Evolutionary conservation across 352 stramenopile genomes (phyloP), one percentile per base, ranked within the genome.

Genomic region (Phytophthora melonis): DNA sequence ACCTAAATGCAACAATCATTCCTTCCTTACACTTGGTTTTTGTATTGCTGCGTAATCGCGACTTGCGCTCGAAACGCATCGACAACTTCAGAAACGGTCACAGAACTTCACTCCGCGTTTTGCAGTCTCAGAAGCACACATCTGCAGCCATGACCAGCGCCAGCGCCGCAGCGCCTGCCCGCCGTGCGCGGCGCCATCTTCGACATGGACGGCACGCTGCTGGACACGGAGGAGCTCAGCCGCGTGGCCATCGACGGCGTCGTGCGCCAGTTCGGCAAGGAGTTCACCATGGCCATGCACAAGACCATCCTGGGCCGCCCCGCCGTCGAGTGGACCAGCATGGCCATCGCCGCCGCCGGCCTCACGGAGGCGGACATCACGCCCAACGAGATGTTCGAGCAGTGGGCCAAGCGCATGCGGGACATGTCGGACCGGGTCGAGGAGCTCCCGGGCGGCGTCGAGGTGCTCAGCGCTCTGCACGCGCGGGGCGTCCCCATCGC

Each of bases 171-270:
- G 16, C 58, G 7, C 30, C 43, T 8, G 41, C 70, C 57, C 27
- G 53, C 64, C 16, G 56, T 88, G 25, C 63, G 78, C 45, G 85
- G 83, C 59, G 82, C 75, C 45, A 91, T 95, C 75, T 95, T 95
- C 64, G 88, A 95, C 71, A 84, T 95, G 70, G 89, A 96, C 69
- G 89, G 89, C 58, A 96, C 89, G 43, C 69, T 96, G 52, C 78
- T 96, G 66, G 89, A 96, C 71, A 93, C 87, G 27, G 89, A 96
- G 59, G 80, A 83, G 68, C 81, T 94, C 67, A 94, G 87, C 58
- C 77, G 85, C 57, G 68, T 84, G 13, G 75, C 87, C 23, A 89
- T 94, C 67, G 77, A 86, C 58, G 66, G 84, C 58, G 77, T 89
- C 50, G 72, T 89, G 30, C 77, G 73, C 23, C 77, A 68, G n/a